Base-by-base conservation (phyloP, 73 alveolate genomes). In the Breviolum minutum region DNA sequence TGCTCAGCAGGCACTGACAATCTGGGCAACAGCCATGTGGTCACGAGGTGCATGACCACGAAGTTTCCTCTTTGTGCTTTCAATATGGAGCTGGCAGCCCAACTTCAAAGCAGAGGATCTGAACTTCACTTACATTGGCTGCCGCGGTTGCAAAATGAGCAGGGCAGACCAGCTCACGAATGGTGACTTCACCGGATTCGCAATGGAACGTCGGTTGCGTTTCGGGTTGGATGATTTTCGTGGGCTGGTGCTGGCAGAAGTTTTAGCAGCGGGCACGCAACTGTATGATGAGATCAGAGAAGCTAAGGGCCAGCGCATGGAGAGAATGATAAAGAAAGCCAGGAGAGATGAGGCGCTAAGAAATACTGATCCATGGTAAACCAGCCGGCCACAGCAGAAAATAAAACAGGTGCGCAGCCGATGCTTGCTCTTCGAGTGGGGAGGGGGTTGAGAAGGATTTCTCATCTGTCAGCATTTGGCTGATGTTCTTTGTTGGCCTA, bases 1-100 rank as follows among this genome's bases (percentile, higher is more conserved):
- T 85, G 94, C 77, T 85, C 94, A 3, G 94, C 94, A 11, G 79
- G 79, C 54, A 87, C 95, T 16, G 95, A 87, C 69, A 87, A 87
- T 64, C 19, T 14, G 8, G 95, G 95, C 0, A 87, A 87, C 83
- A 62, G 83, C 14, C 69, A 40, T 30, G 82, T 32, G 66, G 83
- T 87, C 9, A 7, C 61, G 32, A 26, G 69, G 68, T 11, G 68
- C 80, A 29, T 87, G 83, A 87, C 95, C n/a, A 87, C 95, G 14
- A 87, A 87, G 66, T 87, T 63, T 6, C 95, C 95, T 2, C 32
- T 87, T 29, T 5, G 66, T 5, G 86, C 71, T 10, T 54, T 68
- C 30, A 48, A 61, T 6, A 88, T 88, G 95, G 86, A 88, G 62
- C 70, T 88, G 4, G 83, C 95, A 8, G 29, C n/a, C 8, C 48